A percentile compares a stretch with the other conserved stretches of the same genome.
phyloP scores from a whole-genome alignment of 2,329 filamentous ascomycete species.

The Leptosphaerulina australis region DNA sequence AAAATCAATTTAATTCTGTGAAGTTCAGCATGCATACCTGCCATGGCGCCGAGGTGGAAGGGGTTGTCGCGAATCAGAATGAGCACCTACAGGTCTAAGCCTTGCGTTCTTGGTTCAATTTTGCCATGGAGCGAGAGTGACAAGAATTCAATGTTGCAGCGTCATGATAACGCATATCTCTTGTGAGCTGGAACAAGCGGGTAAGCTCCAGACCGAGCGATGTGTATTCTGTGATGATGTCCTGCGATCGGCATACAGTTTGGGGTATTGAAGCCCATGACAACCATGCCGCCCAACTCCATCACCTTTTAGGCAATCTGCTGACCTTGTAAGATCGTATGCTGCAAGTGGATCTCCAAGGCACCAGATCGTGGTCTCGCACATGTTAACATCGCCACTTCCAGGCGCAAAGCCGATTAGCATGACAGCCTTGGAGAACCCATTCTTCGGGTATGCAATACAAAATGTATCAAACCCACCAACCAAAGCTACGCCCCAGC shows the following conservation, averaged over 20 bases:
- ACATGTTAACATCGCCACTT: slow-evolving; percentile 61
- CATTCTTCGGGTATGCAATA: slow-evolving; percentile 68
- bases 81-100: slow-evolving; percentile 48
- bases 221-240: slow-evolving; percentile 53
- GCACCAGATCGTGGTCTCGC: slow-evolving; percentile 72
- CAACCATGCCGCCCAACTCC: slow-evolving; percentile 67
- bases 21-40: too few relatives aligned
- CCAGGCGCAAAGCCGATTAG: slow-evolving; percentile 63
- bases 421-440: slow-evolving; percentile 66
- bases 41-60: slow-evolving; percentile 40
- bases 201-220: slow-evolving; percentile 54
- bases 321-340: slow-evolving; percentile 63
- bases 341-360: slow-evolving; percentile 70
- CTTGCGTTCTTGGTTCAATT: slow-evolving; percentile 50
- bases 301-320: slow-evolving; percentile 63
- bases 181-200: slow-evolving; percentile 51
- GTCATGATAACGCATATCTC: slow-evolving; percentile 53
- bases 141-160: slow-evolving; percentile 50
- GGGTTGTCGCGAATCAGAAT: slow-evolving; percentile 50
- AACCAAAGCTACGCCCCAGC: slow-evolving; percentile 85
- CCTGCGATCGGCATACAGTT: slow-evolving; percentile 64
- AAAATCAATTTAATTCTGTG: slow-evolving; percentile 29
- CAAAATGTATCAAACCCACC: slow-evolving; percentile 72
- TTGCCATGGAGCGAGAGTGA: slow-evolving; percentile 49
- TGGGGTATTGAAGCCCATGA: slow-evolving; percentile 68